A percentile compares a stretch with the other conserved stretches of the same genome.
These are phyloP conservation scores for Pichia inconspicua DNA, from an alignment of 1,139 yeast genomes.

Conservation along the genomic window DNA sequence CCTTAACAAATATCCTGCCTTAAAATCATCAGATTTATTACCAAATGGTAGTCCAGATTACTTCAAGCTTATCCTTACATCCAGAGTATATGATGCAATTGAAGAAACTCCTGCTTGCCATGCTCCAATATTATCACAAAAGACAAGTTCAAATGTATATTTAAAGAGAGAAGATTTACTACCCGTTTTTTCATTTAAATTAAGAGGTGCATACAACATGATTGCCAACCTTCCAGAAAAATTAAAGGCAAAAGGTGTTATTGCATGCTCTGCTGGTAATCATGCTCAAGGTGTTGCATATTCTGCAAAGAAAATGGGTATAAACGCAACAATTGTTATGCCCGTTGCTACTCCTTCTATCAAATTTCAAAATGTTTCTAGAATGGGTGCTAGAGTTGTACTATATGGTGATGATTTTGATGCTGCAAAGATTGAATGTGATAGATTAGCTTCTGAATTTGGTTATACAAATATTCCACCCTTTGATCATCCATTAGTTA, in stretches of 20 bases:
- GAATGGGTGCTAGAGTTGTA: constrained; percentile 92
- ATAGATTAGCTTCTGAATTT: constrained; percentile 55
- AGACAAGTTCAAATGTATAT: constrained; percentile 61
- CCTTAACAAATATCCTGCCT: constrained; percentile 37
- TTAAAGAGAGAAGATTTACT: constrained; percentile 87
- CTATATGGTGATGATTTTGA: constrained; percentile 91
- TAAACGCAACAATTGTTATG: constrained; percentile 96
- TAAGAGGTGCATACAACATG: constrained; percentile 97
- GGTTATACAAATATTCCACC: constrained; percentile 91
- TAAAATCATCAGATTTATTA: constrained; percentile 43
- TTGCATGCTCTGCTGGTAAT: constrained; percentile 97
- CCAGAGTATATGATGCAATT: constrained; percentile 90
- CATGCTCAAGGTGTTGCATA: constrained; percentile 99
- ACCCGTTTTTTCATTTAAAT: constrained; percentile 92
- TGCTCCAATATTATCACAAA: constrained; percentile 70
- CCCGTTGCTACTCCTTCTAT: constrained; percentile 95
- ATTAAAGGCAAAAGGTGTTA: constrained; percentile 75
- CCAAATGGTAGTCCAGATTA: constrained; percentile 82
- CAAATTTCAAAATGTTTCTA: constrained; percentile 80
- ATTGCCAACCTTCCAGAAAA: constrained; percentile 73
- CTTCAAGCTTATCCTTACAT: constrained; percentile 77
- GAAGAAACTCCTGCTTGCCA: constrained; percentile 79
- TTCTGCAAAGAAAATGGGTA: constrained; percentile 74
- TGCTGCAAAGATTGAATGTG: constrained; percentile 84
- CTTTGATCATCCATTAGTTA: constrained; percentile 93